Conservation (phyloP, 2,329 filamentous ascomycete species). For the Penicillium sp. region DNA sequence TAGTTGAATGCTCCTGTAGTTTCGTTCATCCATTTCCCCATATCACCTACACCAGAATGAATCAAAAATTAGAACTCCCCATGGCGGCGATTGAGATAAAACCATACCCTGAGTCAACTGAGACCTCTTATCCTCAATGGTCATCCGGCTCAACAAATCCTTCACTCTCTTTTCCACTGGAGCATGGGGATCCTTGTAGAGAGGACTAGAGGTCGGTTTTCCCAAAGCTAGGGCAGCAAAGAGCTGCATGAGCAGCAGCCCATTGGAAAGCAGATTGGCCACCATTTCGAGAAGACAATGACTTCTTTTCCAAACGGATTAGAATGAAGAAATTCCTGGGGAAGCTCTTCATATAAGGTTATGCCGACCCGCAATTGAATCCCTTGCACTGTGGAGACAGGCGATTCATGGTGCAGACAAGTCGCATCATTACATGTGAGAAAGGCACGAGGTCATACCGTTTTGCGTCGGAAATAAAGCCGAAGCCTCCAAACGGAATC, state of each 20-base stretch:
- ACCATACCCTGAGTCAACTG: conserved; percentile 61
- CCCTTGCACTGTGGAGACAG: background rate
- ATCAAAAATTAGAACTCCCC: background rate
- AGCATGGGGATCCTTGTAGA: conserved; percentile 64
- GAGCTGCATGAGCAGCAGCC: conserved; percentile 30
- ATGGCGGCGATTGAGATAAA: background rate
- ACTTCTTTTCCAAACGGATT: background rate
- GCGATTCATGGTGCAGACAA: background rate
- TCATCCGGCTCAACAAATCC: conserved; percentile 71
- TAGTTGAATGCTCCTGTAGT: conserved; percentile 66
- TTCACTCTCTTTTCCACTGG: conserved; percentile 63
- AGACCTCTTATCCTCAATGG: conserved; percentile 69
- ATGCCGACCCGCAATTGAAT: background rate
- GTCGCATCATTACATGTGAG: background rate
- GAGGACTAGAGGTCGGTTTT: conserved; percentile 19
- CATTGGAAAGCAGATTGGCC: conserved; percentile 21
- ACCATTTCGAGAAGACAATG: conserved; percentile 12
- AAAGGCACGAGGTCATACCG: background rate
- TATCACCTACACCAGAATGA: conserved; percentile 52
- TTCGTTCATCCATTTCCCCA: conserved; percentile 72
- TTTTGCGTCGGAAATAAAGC: conserved; percentile 13
- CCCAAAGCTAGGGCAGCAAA: conserved; percentile 20
- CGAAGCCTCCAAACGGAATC: background rate
- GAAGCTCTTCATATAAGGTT: conserved; percentile 3
- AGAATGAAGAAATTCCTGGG: background rate